Evolutionary conservation across 208 protist species (phyloP).

Genomic region (Leishmania tarentolae): DNA sequence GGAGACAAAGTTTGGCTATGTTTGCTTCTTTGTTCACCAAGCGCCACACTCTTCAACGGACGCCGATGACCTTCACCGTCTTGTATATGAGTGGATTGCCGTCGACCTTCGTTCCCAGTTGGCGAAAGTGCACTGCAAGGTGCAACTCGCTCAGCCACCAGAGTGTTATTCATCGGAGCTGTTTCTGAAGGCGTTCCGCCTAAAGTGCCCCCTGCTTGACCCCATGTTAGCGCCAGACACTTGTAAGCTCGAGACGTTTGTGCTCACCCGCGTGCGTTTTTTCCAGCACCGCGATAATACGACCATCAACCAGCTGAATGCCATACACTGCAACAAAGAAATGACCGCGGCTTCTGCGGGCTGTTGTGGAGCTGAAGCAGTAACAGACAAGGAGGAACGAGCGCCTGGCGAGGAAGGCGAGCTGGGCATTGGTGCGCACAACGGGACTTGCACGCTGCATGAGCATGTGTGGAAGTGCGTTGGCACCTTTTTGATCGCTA

Average conservation of each 20-base stretch:
- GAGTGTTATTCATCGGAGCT: conserved; percentile 58
- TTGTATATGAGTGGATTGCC: conserved; percentile 52
- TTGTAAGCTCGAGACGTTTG: conserved; percentile 69
- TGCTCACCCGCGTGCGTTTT: conserved; percentile 63
- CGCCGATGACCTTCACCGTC: conserved; percentile 36
- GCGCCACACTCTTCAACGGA: conserved; percentile 16
- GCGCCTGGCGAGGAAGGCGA: neutral
- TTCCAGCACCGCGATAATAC: conserved; percentile 21
- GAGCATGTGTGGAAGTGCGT: conserved; percentile 39
- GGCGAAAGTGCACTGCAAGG: conserved; percentile 31
- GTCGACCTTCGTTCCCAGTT: conserved; percentile 52
- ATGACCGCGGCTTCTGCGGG: neutral
- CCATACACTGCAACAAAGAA: neutral
- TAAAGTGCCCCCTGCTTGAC: conserved; percentile 53
- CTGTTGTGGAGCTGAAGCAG: neutral
- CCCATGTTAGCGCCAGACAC: conserved; percentile 34
- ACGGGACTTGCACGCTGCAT: neutral
- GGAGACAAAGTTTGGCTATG: conserved; percentile 73
- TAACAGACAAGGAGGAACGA: neutral
- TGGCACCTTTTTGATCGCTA: conserved; percentile 36
- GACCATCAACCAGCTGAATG: conserved; percentile 22
- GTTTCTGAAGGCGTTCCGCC: conserved; percentile 49
- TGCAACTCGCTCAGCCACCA: conserved; percentile 62
- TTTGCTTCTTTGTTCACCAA: conserved; percentile 62
- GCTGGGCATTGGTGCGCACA: neutral